A percentile compares a stretch with the other conserved stretches of the same genome.
phyloP scores from a whole-genome alignment of 352 stramenopile genomes.

The Pythium chondricola region DNA sequence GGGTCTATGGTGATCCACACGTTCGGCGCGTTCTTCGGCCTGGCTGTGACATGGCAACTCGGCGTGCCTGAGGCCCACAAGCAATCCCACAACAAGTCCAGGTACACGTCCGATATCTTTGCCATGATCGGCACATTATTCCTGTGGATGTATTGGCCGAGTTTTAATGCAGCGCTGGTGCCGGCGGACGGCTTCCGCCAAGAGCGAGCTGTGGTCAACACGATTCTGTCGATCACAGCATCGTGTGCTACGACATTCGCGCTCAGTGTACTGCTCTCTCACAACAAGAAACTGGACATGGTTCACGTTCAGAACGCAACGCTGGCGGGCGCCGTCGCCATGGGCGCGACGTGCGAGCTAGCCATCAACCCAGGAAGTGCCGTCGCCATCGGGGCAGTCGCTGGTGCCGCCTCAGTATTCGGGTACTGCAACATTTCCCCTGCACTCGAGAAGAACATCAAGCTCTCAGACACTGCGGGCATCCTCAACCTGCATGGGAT shows the following conservation, averaged over 20 bases:
- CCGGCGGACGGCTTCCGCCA: conserved; percentile 50
- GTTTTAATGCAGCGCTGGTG: conserved; percentile 75
- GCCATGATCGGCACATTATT: conserved; percentile 83
- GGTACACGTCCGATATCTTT: conserved; percentile 68
- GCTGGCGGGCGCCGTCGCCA: conserved; percentile 75
- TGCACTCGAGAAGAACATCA: conserved; percentile 28
- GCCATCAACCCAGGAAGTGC: conserved; percentile 49
- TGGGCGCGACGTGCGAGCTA: conserved; percentile 69
- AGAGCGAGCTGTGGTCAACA: conserved; percentile 69
- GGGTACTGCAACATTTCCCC: conserved; percentile 44
- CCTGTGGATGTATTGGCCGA: conserved; percentile 87
- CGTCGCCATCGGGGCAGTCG: conserved; percentile 34
- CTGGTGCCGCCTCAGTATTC: conserved; percentile 35
- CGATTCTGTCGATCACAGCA: conserved; percentile 59
- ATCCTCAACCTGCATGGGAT: conserved; percentile 82
- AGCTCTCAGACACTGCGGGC: conserved; percentile 34
- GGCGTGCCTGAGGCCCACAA: conserved; percentile 31
- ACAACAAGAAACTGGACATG: conserved; percentile 73
- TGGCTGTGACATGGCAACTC: conserved; percentile 56
- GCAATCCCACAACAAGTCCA: conserved; percentile 52
- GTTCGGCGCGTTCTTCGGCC: conserved; percentile 79
- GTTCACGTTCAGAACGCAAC: conserved; percentile 84
- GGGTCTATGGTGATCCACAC: conserved; percentile 84
- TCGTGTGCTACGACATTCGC: conserved; percentile 57
- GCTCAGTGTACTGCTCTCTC: conserved; percentile 30